phyloP scores from a whole-genome alignment of 148 eudicot species.

The Persicaria tinctoria region DNA sequence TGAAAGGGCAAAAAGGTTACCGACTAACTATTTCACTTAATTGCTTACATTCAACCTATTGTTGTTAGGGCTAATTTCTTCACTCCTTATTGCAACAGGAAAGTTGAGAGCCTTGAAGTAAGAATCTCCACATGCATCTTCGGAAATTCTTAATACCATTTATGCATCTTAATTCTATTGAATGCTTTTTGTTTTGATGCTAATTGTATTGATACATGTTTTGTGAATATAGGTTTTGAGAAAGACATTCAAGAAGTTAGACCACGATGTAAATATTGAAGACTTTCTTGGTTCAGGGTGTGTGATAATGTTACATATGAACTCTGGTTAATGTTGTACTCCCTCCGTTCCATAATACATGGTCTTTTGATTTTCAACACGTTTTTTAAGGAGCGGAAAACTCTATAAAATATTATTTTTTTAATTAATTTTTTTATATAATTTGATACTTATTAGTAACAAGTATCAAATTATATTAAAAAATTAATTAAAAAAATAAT shows the following conservation, averaged over 20 bases:
- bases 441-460: too few relatives aligned
- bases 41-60: slow-evolving; percentile 8
- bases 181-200: background rate
- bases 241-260: slow-evolving; percentile 74
- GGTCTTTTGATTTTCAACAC: too few relatives aligned
- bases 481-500: too few relatives aligned
- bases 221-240: slow-evolving; percentile 44
- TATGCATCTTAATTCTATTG: background rate
- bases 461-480: too few relatives aligned
- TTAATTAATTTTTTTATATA: too few relatives aligned
- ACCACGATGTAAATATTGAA: slow-evolving; percentile 59
- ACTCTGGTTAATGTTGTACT: background rate
- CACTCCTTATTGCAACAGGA: slow-evolving; percentile 46
- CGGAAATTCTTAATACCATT: background rate
- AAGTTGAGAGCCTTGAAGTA: slow-evolving; percentile 94
- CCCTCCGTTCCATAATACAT: too few relatives aligned
- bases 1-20: slow-evolving; percentile 46
- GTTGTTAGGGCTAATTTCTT: slow-evolving; percentile 17
- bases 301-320: slow-evolving; percentile 8
- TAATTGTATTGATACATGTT: slow-evolving; percentile 8
- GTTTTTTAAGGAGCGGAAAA: too few relatives aligned
- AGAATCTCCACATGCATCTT: slow-evolving; percentile 24
- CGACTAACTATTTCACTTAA: background rate
- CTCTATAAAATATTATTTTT: too few relatives aligned
- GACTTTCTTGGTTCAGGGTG: slow-evolving; percentile 70